Base-by-base conservation (phyloP, 257 asterid genomes). In the Solanum paucissectum region DNA sequence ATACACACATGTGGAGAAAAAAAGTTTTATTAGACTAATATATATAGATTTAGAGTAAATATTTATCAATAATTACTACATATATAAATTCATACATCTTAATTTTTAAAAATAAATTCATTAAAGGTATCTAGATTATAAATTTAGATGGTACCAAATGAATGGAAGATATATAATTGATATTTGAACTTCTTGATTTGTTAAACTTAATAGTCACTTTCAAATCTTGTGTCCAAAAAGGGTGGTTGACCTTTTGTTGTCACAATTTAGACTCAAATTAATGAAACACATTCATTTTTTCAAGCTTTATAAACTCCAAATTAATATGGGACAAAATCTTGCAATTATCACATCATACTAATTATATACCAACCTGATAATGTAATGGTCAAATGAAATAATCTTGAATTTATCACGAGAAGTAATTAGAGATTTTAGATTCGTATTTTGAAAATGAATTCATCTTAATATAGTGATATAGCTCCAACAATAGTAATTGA, bases 161-260 rank as follows among this genome's bases (percentile, higher is more conserved):
- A 14, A 32, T 20, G 83, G 40, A 18, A 42, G 88, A 46, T n/a
- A n/a, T n/a, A 62, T 23, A 69, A 66, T 68, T 85, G 40, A 85
- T 34, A 16, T 85, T 64, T 64, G 37, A 85, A 33, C n/a, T 44
- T 73, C 88, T 62, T 55, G 6, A 32, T 23, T 44, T 52, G 88
- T 84, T 88, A 89, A 89, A 89, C 75, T 77, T 68, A 75, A 36
- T 81, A 87, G 68, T 87, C 89, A 73, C 89, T 88, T 88, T 87
- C 91, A 76, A 58, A 87, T 88, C 88, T 52, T 21, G n/a, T 42
- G 90, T 86, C 73, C 79, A 85, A 44, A 86, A 75, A 86, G 85
- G 69, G 89, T 69, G 20, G 91, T 85, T 89, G 83, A 16, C 55
- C 92, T 89, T 86, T 90, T 90, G 90, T 91, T 88, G 87, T 89